Evolutionary conservation across 2,329 filamentous ascomycete genomes (phyloP).

Genomic region (Xenoacremonium recifei): DNA sequence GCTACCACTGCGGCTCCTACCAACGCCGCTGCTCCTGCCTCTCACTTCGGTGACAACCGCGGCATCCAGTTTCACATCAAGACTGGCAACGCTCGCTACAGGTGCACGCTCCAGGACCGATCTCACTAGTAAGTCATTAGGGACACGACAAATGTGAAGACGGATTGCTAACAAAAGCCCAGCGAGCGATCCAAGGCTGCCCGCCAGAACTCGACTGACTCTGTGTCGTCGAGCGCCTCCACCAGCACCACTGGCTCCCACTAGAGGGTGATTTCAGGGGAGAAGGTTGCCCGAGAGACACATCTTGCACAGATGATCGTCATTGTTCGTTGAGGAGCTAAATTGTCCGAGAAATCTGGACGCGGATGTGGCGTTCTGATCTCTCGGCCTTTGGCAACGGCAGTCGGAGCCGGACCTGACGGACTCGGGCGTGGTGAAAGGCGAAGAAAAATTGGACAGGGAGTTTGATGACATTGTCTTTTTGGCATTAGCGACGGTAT

Average conservation of each 20-base stretch:
- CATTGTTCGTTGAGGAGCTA: too few relatives aligned
- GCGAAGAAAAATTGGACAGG: constrained; percentile 10
- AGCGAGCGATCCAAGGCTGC: constrained; percentile 41
- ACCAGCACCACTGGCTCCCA: constrained; percentile 18
- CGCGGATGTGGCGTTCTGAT: background rate
- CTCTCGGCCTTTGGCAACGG: background rate
- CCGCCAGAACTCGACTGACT: constrained; percentile 36
- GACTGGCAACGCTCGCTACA: constrained; percentile 38
- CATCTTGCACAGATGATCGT: too few relatives aligned
- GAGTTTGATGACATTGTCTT: constrained; percentile 15
- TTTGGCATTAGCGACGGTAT: constrained; percentile 23
- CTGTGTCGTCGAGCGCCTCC: constrained; percentile 31
- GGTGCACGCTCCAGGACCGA: constrained; percentile 45
- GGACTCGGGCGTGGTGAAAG: background rate
- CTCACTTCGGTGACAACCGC: constrained; percentile 34
- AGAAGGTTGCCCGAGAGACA: too few relatives aligned
- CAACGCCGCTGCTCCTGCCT: constrained; percentile 14
- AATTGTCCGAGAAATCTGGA: too few relatives aligned
- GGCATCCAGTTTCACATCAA: constrained; percentile 48
- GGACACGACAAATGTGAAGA: background rate
- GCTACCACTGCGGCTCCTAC: constrained; percentile 3
- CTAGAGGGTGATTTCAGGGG: too few relatives aligned
- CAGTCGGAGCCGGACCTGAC: background rate
- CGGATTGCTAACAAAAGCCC: constrained; percentile 13
- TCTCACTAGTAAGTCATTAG: constrained; percentile 38